phyloP scores from a whole-genome alignment of 106 monocot species.

The Amphibolis antarctica region DNA sequence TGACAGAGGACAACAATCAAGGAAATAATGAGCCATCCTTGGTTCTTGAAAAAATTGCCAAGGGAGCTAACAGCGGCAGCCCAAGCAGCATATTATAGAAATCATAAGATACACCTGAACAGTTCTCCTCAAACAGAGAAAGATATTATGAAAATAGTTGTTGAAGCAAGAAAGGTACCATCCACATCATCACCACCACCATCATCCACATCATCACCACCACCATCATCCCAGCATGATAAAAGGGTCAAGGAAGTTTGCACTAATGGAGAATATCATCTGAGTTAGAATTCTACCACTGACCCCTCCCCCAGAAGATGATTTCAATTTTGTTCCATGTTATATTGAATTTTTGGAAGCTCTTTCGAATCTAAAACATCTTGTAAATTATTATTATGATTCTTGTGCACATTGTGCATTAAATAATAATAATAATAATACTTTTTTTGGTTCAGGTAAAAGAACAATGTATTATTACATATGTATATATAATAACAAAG shows the following conservation, averaged over 20 bases:
- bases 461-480: too few species aligned
- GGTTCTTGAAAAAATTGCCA: conserved; percentile 78
- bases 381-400: conserved; percentile 24
- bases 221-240: too few species aligned
- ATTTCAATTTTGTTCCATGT: not conserved
- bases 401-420: too few species aligned
- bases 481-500: too few species aligned
- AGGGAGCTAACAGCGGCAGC: conserved; percentile 47
- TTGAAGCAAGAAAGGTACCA: conserved; percentile 44
- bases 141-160: conserved; percentile 57
- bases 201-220: too few species aligned
- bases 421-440: too few species aligned
- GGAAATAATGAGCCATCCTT: conserved; percentile 73
- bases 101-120: conserved; percentile 37
- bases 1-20: conserved; percentile 57
- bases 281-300: conserved; percentile 16
- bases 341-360: too few species aligned
- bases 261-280: conserved; percentile 48
- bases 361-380: conserved; percentile 61
- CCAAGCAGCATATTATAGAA: conserved; percentile 36
- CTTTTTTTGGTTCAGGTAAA: too few species aligned
- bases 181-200: too few species aligned
- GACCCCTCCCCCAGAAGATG: too few species aligned
- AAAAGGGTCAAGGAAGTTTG: conserved; percentile 49
- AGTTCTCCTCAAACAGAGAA: conserved; percentile 37